Evolutionary conservation across 2,329 filamentous ascomycete species (phyloP).

Genomic region (Pyrenophora tritici-repentis): DNA sequence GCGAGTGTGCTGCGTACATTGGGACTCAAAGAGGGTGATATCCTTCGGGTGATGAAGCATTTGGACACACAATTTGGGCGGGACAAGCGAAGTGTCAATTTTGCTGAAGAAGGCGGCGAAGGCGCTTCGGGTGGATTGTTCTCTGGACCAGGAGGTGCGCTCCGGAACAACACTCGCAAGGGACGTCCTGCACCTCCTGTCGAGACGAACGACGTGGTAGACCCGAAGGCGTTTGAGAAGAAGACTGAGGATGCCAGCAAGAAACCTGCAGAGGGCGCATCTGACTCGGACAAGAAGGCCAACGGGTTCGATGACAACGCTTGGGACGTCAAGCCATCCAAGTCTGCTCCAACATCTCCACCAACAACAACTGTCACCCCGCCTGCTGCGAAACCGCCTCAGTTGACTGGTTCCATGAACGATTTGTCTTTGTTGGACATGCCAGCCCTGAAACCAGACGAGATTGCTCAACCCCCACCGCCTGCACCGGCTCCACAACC

Average conservation of each 20-base stretch:
- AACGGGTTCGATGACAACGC: slow-evolving; percentile 93
- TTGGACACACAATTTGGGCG: slow-evolving; percentile 79
- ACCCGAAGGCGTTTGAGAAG: slow-evolving; percentile 81
- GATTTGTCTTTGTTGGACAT: slow-evolving; percentile 67
- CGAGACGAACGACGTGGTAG: slow-evolving; percentile 82
- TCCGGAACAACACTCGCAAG: slow-evolving; percentile 94
- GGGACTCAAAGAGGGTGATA: slow-evolving; percentile 94
- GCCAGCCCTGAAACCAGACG: slow-evolving; percentile 49
- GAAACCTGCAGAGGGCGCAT: slow-evolving; percentile 53
- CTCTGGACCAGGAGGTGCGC: slow-evolving; percentile 85
- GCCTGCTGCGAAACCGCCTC: slow-evolving; percentile 40
- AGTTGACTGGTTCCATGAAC: slow-evolving; percentile 68
- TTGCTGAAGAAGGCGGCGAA: slow-evolving; percentile 62
- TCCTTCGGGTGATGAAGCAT: slow-evolving; percentile 89
- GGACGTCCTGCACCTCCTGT: slow-evolving; percentile 85
- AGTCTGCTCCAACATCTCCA: slow-evolving; percentile 55
- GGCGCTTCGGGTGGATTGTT: slow-evolving; percentile 78
- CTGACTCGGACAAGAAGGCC: slow-evolving; percentile 55
- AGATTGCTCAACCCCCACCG: slow-evolving; percentile 48
- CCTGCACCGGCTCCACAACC: slow-evolving; percentile 53
- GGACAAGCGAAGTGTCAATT: slow-evolving; percentile 61
- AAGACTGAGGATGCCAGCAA: slow-evolving; percentile 55
- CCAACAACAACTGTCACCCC: slow-evolving; percentile 50
- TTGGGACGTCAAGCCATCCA: slow-evolving; percentile 90
- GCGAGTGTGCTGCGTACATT: slow-evolving; percentile 80